These are phyloP conservation scores for Lupinus albus DNA, from an alignment of 306 rosid species.

Conservation along the genomic window DNA sequence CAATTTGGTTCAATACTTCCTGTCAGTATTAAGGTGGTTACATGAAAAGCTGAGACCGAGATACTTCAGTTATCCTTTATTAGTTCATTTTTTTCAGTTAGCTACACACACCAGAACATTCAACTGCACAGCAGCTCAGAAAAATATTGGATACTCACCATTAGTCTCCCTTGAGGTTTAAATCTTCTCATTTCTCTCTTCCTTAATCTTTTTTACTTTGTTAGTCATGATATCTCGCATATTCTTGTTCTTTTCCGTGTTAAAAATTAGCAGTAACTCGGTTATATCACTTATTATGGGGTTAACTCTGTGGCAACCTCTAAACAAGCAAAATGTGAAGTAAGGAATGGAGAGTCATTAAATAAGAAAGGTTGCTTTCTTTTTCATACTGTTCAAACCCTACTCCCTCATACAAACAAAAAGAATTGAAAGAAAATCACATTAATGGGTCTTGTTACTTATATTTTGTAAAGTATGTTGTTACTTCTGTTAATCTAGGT, in stretches of 20 bases:
- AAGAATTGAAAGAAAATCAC: background rate
- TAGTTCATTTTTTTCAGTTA: conserved; percentile 58
- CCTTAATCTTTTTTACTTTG: background rate
- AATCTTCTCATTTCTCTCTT: conserved; percentile 38
- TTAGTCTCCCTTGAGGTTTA: conserved; percentile 68
- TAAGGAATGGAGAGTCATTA: conserved; percentile 8
- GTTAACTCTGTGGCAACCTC: conserved; percentile 33
- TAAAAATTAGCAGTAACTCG: conserved; percentile 25
- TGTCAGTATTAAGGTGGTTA: conserved; percentile 58
- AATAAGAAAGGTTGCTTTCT: conserved; percentile 24
- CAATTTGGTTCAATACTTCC: conserved; percentile 54
- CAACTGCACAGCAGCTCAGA: conserved; percentile 66
- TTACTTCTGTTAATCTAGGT: conserved; percentile 30
- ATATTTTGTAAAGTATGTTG: background rate
- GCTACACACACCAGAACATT: conserved; percentile 70
- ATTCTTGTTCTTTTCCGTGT: conserved; percentile 26
- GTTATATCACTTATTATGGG: no score
- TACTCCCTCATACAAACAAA: background rate
- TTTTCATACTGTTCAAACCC: conserved; percentile 19
- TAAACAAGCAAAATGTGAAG: conserved; percentile 21
- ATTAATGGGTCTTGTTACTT: conserved; percentile 1
- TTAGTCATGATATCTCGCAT: background rate
- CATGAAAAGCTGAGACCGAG: conserved; percentile 54
- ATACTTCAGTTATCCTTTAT: conserved; percentile 53
- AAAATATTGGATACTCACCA: conserved; percentile 69